A percentile compares a stretch with the other conserved stretches of the same genome.
phyloP scores from a whole-genome alignment of 2,329 filamentous ascomycete genomes.

The Tolypocladium nubicola region DNA sequence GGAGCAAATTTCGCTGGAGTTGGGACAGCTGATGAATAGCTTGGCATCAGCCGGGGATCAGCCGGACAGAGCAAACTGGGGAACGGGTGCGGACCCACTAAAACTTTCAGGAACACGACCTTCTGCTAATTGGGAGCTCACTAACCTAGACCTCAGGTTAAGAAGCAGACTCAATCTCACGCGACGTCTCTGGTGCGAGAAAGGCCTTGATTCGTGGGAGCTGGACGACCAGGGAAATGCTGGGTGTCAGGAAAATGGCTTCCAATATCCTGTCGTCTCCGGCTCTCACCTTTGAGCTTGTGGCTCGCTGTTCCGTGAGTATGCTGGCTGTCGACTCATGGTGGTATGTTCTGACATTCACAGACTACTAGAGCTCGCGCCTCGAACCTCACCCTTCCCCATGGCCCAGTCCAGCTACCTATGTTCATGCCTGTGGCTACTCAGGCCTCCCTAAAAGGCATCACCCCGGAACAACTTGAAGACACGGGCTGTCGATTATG shows the following conservation, averaged over 20 bases:
- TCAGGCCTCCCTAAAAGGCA: constrained; percentile 86
- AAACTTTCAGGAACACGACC: constrained; percentile 2
- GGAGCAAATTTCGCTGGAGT: constrained; percentile 19
- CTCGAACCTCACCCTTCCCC: constrained; percentile 76
- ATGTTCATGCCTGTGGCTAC: constrained; percentile 99
- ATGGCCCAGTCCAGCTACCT: constrained; percentile 81
- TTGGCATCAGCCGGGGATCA: constrained; percentile 19
- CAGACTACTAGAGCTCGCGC: constrained; percentile 93
- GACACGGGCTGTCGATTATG: constrained; percentile 83
- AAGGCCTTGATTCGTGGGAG: neutral
- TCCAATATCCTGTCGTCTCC: constrained; percentile 43
- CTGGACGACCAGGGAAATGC: constrained; percentile 11
- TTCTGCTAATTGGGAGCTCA: neutral
- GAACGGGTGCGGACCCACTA: constrained; percentile 1
- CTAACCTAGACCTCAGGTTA: neutral
- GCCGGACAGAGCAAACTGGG: constrained; percentile 9
- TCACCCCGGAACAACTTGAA: constrained; percentile 87
- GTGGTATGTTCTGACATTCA: constrained; percentile 8
- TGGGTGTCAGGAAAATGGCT: constrained; percentile 32
- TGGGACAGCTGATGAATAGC: neutral
- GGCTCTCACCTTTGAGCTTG: constrained; percentile 68
- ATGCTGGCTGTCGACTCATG: neutral
- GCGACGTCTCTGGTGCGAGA: neutral
- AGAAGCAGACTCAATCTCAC: constrained; percentile 3
- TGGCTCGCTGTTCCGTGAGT: constrained; percentile 71